A percentile compares a stretch with the other conserved stretches of the same genome.
These are phyloP conservation scores for Leccinum fibrillosum DNA, from an alignment of 768 basidiomycete genomes.

Conservation along the genomic window DNA sequence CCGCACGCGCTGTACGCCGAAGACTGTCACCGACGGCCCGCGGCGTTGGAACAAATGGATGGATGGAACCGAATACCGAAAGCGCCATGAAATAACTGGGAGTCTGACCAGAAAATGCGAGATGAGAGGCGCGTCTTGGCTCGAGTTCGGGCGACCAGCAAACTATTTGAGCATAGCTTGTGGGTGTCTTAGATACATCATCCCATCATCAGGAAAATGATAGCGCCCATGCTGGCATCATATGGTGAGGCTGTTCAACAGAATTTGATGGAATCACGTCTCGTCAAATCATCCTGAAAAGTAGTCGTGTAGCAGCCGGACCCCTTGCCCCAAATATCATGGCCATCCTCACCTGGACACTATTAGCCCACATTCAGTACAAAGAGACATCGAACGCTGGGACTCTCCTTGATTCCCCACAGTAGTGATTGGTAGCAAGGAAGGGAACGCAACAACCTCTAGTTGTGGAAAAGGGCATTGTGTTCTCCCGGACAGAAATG, in stretches of 20 bases:
- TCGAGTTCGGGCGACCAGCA: no score
- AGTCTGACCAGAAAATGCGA: conserved; percentile 12
- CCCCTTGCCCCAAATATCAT: no score
- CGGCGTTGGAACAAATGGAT: background rate
- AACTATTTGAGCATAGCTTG: background rate
- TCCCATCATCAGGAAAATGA: background rate
- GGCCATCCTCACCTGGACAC: background rate
- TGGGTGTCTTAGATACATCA: background rate
- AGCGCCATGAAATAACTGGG: conserved; percentile 2
- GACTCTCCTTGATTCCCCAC: background rate
- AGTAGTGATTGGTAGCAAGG: background rate
- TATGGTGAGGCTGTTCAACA: background rate
- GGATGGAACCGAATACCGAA: background rate
- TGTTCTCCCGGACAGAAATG: background rate
- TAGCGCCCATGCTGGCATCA: background rate
- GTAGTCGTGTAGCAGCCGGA: background rate
- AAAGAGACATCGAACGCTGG: no score
- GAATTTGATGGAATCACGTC: background rate
- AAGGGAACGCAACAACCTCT: background rate
- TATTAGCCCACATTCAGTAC: background rate
- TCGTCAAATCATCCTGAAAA: background rate
- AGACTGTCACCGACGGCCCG: background rate
- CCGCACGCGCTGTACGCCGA: background rate
- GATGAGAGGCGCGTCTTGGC: background rate
- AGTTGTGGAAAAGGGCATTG: background rate